These are phyloP conservation scores for Podospora pseudoanserina DNA, from an alignment of 495 filamentous ascomycete genomes.

Conservation along the genomic window DNA sequence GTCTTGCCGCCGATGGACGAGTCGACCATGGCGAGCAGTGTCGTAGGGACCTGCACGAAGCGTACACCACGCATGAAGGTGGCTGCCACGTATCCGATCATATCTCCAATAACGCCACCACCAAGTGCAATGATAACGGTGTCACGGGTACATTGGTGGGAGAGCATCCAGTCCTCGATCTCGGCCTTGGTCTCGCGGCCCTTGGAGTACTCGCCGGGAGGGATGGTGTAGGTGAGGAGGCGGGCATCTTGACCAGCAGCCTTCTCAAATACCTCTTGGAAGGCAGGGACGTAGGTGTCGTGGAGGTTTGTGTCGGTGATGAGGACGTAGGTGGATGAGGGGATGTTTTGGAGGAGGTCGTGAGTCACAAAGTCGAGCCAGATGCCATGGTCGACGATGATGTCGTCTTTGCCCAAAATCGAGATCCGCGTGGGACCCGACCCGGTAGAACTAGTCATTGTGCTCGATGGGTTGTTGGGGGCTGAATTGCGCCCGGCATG, in stretches of 20 bases:
- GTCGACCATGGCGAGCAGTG: conserved; percentile 94
- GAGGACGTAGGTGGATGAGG: conserved; percentile 89
- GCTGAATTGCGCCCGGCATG: conserved; percentile 29
- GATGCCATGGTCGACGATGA: conserved; percentile 87
- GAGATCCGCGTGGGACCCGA: conserved; percentile 47
- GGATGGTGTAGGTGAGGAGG: conserved; percentile 79
- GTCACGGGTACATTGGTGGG: conserved; percentile 86
- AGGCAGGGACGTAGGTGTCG: conserved; percentile 71
- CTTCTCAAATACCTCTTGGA: conserved; percentile 66
- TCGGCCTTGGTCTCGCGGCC: conserved; percentile 87
- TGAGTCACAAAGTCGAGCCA: conserved; percentile 77
- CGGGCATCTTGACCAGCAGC: conserved; percentile 55
- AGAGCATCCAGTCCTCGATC: conserved; percentile 96
- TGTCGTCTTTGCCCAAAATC: conserved; percentile 65
- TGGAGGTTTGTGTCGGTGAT: conserved; percentile 94
- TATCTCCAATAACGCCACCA: conserved; percentile 96
- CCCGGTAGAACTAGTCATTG: conserved; percentile 24
- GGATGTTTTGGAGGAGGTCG: conserved; percentile 73
- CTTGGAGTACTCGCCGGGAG: conserved; percentile 91
- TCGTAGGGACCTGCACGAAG: conserved; percentile 95
- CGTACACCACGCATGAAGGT: conserved; percentile 98
- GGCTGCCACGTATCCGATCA: conserved; percentile 94
- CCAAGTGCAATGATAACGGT: conserved; percentile 92
- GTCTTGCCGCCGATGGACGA: conserved; percentile 98
- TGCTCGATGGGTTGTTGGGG: conserved; percentile 20